Conservation (phyloP, 2,329 filamentous ascomycete species). For the Fusarium verticillioides region DNA sequence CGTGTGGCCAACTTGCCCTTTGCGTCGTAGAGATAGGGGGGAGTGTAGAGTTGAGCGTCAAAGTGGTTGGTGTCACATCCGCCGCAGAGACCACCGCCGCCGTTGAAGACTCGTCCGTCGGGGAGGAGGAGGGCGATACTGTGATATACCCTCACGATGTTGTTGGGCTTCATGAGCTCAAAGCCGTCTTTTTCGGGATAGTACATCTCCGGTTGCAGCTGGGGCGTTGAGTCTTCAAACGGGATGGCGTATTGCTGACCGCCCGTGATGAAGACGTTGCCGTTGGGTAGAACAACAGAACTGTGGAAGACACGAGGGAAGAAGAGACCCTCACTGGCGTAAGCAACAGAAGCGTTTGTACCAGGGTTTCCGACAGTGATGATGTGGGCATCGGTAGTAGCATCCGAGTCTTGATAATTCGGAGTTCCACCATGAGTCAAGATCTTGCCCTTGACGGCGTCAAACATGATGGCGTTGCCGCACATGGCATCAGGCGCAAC, state of each 20-base stretch:
- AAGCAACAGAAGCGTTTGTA: neutral
- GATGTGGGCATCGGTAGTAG: conserved; percentile 58
- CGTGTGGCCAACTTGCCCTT: conserved; percentile 20
- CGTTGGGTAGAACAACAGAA: conserved; percentile 60
- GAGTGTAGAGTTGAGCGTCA: conserved; percentile 32
- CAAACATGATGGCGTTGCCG: conserved; percentile 67
- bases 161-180: conserved; percentile 25
- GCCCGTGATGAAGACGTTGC: conserved; percentile 59
- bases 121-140: conserved; percentile 28
- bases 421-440: conserved; percentile 61
- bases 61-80: conserved; percentile 32
- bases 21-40: conserved; percentile 18
- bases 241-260: conserved; percentile 46
- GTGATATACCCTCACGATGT: conserved; percentile 25
- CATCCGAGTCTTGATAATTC: conserved; percentile 57
- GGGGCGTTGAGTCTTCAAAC: conserved; percentile 28
- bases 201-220: conserved; percentile 27
- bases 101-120: conserved; percentile 30
- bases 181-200: neutral
- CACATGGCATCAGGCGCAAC: conserved; percentile 62
- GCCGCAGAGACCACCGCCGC: conserved; percentile 27
- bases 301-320: conserved; percentile 56
- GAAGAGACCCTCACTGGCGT: conserved; percentile 20
- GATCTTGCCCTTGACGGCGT: conserved; percentile 67
- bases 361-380: conserved; percentile 56